phyloP scores from a whole-genome alignment of 305 asterid species.

The Fraxinus platypoda region DNA sequence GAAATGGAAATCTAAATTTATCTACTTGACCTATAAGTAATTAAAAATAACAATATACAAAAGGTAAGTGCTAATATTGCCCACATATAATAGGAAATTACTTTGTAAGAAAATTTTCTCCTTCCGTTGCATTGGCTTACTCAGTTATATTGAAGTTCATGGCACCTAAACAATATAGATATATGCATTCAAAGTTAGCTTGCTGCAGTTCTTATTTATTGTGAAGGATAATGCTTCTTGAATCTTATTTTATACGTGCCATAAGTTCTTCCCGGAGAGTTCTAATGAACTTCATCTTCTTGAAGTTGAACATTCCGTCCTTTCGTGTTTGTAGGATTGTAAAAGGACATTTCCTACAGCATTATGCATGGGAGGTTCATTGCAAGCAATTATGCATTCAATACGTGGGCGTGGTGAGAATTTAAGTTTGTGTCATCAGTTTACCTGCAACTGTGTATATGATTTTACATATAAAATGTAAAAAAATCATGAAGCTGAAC shows the following conservation, averaged over 20 bases:
- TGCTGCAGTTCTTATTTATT: neutral
- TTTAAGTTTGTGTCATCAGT: slow-evolving; percentile 26
- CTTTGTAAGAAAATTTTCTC: neutral
- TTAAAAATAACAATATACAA: neutral
- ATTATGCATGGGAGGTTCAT: slow-evolving; percentile 84
- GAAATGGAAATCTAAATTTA: neutral
- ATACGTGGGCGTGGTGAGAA: slow-evolving; percentile 81
- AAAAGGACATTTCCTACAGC: slow-evolving; percentile 76
- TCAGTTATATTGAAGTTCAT: neutral
- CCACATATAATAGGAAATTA: neutral
- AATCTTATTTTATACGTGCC: neutral
- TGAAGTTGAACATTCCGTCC: neutral
- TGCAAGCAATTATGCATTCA: slow-evolving; percentile 76
- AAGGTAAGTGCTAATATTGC: neutral
- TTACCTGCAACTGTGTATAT: slow-evolving; percentile 15
- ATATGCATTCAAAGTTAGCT: neutral
- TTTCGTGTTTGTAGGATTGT: slow-evolving; percentile 62
- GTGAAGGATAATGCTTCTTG: slow-evolving; percentile 7
- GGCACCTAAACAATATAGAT: neutral
- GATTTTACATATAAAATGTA: slow-evolving; percentile 2
- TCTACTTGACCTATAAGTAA: neutral
- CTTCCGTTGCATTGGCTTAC: neutral
- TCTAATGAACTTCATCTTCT: neutral
- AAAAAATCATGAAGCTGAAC: neutral
- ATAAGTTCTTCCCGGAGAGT: slow-evolving; percentile 1